Evolutionary conservation across 257 asterid genomes (phyloP).

Genomic region (Solanum pinnatisectum): DNA sequence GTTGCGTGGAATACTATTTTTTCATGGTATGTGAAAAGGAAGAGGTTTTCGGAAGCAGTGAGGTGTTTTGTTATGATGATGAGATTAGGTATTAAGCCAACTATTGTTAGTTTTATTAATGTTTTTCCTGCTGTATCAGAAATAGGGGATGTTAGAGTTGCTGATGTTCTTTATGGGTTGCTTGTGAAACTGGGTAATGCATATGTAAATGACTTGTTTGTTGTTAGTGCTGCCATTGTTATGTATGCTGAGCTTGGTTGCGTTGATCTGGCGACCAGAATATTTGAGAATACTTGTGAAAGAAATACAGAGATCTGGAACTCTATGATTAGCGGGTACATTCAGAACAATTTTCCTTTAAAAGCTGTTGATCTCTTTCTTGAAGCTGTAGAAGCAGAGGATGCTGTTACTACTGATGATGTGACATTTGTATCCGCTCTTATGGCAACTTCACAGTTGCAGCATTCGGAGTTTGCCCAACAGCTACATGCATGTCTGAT

Average conservation of each 20-base stretch:
- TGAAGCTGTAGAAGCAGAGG: constrained; percentile 34
- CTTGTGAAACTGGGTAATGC: constrained; percentile 37
- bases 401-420: constrained; percentile 32
- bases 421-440: constrained; percentile 58
- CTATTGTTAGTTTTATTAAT: constrained; percentile 53
- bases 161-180: constrained; percentile 45
- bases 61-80: constrained; percentile 47
- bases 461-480: constrained; percentile 31
- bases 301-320: constrained; percentile 72
- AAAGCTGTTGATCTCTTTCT: constrained; percentile 46
- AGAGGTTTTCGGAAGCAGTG: constrained; percentile 44
- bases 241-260: constrained; percentile 64
- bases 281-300: constrained; percentile 46
- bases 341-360: constrained; percentile 38
- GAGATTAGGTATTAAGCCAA: constrained; percentile 42
- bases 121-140: constrained; percentile 48
- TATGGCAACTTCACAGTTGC: constrained; percentile 62
- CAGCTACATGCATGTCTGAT: constrained; percentile 55
- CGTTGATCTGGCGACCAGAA: constrained; percentile 35
- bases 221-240: constrained; percentile 69
- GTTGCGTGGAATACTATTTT: constrained; percentile 71
- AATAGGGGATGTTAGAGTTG: constrained; percentile 29
- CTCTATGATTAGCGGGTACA: constrained; percentile 55
- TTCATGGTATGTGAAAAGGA: constrained; percentile 51
- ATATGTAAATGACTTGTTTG: constrained; percentile 43